phyloP scores from a whole-genome alignment of 2,329 filamentous ascomycete genomes.

The Fusarium sarcochroum region DNA sequence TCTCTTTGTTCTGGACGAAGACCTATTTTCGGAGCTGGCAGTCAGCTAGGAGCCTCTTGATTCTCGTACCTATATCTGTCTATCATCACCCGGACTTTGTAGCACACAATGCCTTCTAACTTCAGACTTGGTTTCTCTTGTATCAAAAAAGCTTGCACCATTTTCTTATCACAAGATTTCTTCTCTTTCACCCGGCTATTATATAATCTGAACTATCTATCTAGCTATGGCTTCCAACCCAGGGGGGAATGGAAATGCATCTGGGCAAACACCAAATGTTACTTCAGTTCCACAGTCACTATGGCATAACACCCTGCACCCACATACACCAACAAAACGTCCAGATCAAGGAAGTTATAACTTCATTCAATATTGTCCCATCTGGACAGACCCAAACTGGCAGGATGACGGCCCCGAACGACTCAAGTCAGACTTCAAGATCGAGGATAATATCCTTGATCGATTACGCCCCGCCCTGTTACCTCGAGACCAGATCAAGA shows the following conservation, averaged over 20 bases:
- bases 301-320: not conserved
- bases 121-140: not conserved
- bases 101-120: not conserved
- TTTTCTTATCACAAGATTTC: not conserved
- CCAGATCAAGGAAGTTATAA: slow-evolving; percentile 14
- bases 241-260: too few relatives aligned
- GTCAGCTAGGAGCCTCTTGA: not conserved
- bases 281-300: not conserved
- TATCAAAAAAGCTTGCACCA: not conserved
- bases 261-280: not conserved
- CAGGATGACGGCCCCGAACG: slow-evolving; percentile 37
- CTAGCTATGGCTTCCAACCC: slow-evolving; percentile 15
- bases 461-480: slow-evolving; percentile 46
- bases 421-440: slow-evolving; percentile 21
- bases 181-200: not conserved
- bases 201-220: not conserved
- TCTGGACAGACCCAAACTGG: slow-evolving; percentile 50
- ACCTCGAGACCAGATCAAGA: slow-evolving; percentile 36
- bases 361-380: slow-evolving; percentile 40
- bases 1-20: slow-evolving; percentile 1
- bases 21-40: not conserved
- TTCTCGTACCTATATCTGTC: not conserved
- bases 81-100: not conserved
- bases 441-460: slow-evolving; percentile 36
- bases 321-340: slow-evolving; percentile 8